These are phyloP conservation scores for Cardamine resedifolia DNA, from an alignment of 345 rosid genomes.

Conservation along the genomic window DNA sequence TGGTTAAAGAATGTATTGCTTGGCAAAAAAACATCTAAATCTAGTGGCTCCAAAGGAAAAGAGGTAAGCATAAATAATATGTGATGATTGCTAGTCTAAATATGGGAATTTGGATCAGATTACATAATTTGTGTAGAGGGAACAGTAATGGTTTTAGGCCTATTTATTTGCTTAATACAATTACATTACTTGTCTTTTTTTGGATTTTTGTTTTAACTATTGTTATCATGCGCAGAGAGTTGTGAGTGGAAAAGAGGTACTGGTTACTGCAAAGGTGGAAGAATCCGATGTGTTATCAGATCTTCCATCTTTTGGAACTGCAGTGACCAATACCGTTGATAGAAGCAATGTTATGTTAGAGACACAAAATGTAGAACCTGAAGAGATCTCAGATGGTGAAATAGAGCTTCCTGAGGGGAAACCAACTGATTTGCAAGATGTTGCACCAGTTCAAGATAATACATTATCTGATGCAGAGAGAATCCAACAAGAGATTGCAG, in stretches of 20 bases:
- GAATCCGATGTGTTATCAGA: conserved; percentile 51
- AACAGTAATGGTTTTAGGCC: neutral
- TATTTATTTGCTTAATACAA: neutral
- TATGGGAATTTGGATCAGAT: neutral
- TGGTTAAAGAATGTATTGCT: conserved; percentile 83
- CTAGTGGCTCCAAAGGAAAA: conserved; percentile 51
- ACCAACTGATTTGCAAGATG: conserved; percentile 40
- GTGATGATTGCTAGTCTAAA: conserved; percentile 16
- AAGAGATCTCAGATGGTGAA: conserved; percentile 43
- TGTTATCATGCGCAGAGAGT: conserved; percentile 44
- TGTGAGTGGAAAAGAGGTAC: conserved; percentile 47
- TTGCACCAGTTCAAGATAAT: conserved; percentile 21
- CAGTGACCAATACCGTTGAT: conserved; percentile 28
- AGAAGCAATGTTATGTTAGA: conserved; percentile 47
- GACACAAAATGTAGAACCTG: conserved; percentile 47
- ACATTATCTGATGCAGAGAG: conserved; percentile 52
- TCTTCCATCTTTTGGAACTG: conserved; percentile 46
- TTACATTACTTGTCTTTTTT: neutral
- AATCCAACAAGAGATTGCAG: conserved; percentile 59
- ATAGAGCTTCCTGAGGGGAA: conserved; percentile 38
- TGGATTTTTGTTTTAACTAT: neutral
- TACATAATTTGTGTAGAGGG: neutral
- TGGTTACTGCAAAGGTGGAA: conserved; percentile 55
- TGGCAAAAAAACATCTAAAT: conserved; percentile 81
- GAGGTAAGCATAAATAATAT: conserved; percentile 51